Evolutionary conservation across 2,329 filamentous ascomycete species (phyloP).

Genomic region (Aspergillus aculeatus): DNA sequence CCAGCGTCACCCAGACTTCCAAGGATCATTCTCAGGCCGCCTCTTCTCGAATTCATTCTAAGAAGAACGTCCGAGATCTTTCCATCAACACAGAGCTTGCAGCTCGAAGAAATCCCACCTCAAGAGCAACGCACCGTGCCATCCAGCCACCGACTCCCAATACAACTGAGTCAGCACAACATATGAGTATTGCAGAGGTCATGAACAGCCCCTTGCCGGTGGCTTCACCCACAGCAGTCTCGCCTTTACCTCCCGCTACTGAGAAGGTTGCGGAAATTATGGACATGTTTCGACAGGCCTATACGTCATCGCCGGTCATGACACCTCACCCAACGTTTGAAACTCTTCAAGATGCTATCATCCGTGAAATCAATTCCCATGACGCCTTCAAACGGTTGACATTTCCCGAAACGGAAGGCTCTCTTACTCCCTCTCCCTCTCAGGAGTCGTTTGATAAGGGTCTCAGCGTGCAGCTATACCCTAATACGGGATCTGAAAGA

Average conservation of each 20-base stretch:
- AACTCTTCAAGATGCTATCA: slow-evolving; percentile 43
- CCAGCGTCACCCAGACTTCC: neutral
- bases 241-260: slow-evolving; percentile 25
- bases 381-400: slow-evolving; percentile 42
- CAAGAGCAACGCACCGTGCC: slow-evolving; percentile 36
- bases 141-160: slow-evolving; percentile 39
- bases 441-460: slow-evolving; percentile 24
- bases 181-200: slow-evolving; percentile 42
- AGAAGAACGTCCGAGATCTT: slow-evolving; percentile 41
- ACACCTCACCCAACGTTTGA: slow-evolving; percentile 41
- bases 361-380: slow-evolving; percentile 46
- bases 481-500: slow-evolving; percentile 20
- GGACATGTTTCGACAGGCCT: slow-evolving; percentile 43
- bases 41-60: slow-evolving; percentile 22
- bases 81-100: slow-evolving; percentile 43
- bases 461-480: slow-evolving; percentile 10
- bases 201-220: slow-evolving; percentile 42
- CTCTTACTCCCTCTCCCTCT: slow-evolving; percentile 33
- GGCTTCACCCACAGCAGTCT: slow-evolving; percentile 25
- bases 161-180: slow-evolving; percentile 23
- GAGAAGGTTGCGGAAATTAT: slow-evolving; percentile 43
- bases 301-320: slow-evolving; percentile 28
- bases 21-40: slow-evolving; percentile 1
- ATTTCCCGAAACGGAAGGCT: slow-evolving; percentile 30
- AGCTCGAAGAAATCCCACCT: slow-evolving; percentile 26